Percentiles rank a stretch among this genome's conserved stretches.
Conservation (phyloP, 2,329 filamentous ascomycete genomes). For the Exophiala oligosperma region DNA sequence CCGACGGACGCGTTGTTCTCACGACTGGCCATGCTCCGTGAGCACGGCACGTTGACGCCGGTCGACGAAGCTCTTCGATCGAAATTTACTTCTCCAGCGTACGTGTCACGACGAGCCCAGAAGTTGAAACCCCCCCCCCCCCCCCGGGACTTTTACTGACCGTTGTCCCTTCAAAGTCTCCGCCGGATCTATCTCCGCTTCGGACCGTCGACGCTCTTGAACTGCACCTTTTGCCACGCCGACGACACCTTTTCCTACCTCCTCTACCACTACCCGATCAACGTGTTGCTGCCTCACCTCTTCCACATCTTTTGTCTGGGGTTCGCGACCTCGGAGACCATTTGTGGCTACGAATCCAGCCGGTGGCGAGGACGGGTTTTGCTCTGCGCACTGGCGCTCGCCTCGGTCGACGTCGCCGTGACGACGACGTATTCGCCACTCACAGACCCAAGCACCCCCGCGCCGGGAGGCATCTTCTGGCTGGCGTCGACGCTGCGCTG, state of each 20-base stretch:
- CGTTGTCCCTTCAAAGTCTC: slow-evolving; percentile 9
- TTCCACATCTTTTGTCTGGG: slow-evolving; percentile 72
- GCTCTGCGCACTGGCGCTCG: slow-evolving; percentile 63
- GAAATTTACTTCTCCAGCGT: slow-evolving; percentile 70
- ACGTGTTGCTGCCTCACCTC: slow-evolving; percentile 74
- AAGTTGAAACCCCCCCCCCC: too few relatives aligned
- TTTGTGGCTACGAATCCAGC: slow-evolving; percentile 58
- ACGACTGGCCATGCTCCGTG: slow-evolving; percentile 58
- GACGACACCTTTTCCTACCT: slow-evolving; percentile 71
- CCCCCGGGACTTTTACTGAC: too few relatives aligned
- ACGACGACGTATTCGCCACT: slow-evolving; percentile 63
- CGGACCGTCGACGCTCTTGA: slow-evolving; percentile 70
- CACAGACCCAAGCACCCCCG: slow-evolving; percentile 31
- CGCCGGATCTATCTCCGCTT: slow-evolving; percentile 76
- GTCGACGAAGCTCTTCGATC: slow-evolving; percentile 65
- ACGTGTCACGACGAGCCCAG: slow-evolving; percentile 43
- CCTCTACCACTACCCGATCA: slow-evolving; percentile 71
- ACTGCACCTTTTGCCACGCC: slow-evolving; percentile 80
- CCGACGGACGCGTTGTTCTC: slow-evolving; percentile 82
- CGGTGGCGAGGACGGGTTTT: slow-evolving; percentile 52
- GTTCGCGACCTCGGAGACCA: slow-evolving; percentile 66
- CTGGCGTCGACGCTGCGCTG: slow-evolving; percentile 63
- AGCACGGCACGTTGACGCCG: slow-evolving; percentile 43
- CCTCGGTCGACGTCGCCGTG: slow-evolving; percentile 65
- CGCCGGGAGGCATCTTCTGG: slow-evolving; percentile 63